Conservation (phyloP, 768 basidiomycete genomes). For the Zangia roseola region DNA sequence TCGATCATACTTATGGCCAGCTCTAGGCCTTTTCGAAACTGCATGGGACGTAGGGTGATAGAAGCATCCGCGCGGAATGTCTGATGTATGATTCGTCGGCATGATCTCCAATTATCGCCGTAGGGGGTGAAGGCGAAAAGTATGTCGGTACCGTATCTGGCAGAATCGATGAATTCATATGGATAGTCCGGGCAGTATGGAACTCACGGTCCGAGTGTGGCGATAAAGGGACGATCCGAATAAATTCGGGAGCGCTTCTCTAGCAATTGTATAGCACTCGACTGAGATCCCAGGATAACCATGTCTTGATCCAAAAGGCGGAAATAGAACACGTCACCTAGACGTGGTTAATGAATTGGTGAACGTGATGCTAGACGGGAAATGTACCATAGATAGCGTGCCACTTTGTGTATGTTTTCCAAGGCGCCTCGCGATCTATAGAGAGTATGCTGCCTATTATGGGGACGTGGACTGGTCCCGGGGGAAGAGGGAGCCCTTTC, state of each 20-base stretch:
- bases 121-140: constrained; percentile 7
- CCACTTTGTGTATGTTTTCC: constrained; percentile 1
- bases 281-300: background rate
- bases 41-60: constrained; percentile 1
- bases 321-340: background rate
- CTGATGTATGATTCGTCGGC: constrained; percentile 11
- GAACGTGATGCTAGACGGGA: too few species aligned
- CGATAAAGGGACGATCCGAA: constrained; percentile 2
- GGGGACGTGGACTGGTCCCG: background rate
- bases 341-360: too few species aligned
- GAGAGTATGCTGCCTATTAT: background rate
- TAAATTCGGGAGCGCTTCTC: constrained; percentile 1
- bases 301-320: background rate
- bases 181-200: too few species aligned
- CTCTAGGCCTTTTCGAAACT: constrained; percentile 5
- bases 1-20: background rate
- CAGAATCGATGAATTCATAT: too few species aligned
- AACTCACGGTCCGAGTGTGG: background rate
- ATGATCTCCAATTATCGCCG: constrained; percentile 7
- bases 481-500: background rate
- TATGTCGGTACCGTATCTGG: constrained; percentile 8
- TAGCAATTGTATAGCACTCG: background rate
- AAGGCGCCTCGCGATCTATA: background rate
- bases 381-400: background rate
- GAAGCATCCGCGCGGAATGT: constrained; percentile 1